A percentile compares a stretch with the other conserved stretches of the same genome.
phyloP scores from a whole-genome alignment of 352 stramenopile species.

The Globisporangium nunn region DNA sequence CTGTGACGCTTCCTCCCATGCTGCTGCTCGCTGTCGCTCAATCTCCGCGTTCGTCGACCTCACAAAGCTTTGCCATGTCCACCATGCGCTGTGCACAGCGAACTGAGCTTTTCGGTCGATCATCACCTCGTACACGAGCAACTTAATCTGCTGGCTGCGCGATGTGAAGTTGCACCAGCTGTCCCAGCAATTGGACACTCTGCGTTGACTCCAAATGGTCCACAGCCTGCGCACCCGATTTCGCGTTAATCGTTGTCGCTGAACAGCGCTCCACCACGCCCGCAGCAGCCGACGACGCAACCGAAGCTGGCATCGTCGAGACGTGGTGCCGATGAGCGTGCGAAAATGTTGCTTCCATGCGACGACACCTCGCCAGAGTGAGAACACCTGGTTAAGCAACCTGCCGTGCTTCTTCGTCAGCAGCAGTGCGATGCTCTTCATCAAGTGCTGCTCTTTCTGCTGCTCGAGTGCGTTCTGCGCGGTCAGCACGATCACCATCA shows the following conservation, averaged over 20 bases:
- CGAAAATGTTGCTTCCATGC: not conserved
- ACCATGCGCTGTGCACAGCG: slow-evolving; percentile 7
- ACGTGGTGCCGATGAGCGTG: not conserved
- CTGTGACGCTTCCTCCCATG: slow-evolving; percentile 1
- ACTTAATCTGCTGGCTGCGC: not conserved
- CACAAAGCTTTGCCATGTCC: slow-evolving; percentile 5
- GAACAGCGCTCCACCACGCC: not conserved
- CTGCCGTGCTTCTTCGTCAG: slow-evolving; percentile 18
- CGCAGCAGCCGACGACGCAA: not conserved
- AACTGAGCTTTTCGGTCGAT: not conserved
- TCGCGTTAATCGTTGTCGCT: not conserved
- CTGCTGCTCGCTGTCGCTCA: not conserved
- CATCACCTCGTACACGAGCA: slow-evolving; percentile 7
- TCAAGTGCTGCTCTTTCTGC: slow-evolving; percentile 23
- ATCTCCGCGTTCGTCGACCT: not conserved
- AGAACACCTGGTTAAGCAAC: slow-evolving; percentile 3
- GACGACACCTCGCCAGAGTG: slow-evolving; percentile 3
- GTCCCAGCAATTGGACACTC: not conserved
- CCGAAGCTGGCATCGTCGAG: slow-evolving; percentile 1
- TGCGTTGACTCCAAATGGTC: not conserved
- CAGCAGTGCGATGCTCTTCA: slow-evolving; percentile 17
- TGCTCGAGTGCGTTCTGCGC: slow-evolving; percentile 22
- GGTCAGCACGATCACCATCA: slow-evolving; percentile 24
- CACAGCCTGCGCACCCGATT: slow-evolving; percentile 1
- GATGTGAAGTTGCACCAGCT: slow-evolving; percentile 2